These are phyloP conservation scores for Aspergillus oerlinghausenensis DNA, from an alignment of 2,329 filamentous ascomycete genomes.

Conservation along the genomic window DNA sequence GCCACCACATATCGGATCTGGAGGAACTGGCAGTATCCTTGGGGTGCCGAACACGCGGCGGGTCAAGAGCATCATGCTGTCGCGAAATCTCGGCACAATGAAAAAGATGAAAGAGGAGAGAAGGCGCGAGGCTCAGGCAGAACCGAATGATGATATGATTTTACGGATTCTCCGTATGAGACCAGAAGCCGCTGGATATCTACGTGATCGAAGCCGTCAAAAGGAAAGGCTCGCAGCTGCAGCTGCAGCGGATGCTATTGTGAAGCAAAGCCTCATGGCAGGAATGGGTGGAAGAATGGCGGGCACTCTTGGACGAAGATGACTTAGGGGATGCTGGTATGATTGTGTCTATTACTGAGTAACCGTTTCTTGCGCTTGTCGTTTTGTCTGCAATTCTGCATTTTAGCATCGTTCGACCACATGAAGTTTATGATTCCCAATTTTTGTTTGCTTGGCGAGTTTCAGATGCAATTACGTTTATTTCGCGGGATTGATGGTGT, in stretches of 20 bases:
- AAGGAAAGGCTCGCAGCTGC: slow-evolving; percentile 89
- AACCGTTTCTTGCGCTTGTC: slow-evolving; percentile 1
- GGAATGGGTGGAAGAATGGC: slow-evolving; percentile 52
- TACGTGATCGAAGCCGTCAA: slow-evolving; percentile 86
- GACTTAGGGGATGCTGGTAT: slow-evolving; percentile 4
- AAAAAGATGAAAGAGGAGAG: slow-evolving; percentile 93
- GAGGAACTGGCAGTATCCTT: slow-evolving; percentile 43
- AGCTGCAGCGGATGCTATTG: slow-evolving; percentile 88
- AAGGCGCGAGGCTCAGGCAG: slow-evolving; percentile 88
- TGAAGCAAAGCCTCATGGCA: slow-evolving; percentile 77
- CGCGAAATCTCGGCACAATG: slow-evolving; percentile 92
- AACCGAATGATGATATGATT: slow-evolving; percentile 98
- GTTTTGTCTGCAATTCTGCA: not conserved
- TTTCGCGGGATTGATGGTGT: not conserved
- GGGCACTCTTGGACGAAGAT: slow-evolving; percentile 36
- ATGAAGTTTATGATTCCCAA: slow-evolving; percentile 13
- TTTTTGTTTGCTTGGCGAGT: not conserved
- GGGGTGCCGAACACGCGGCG: slow-evolving; percentile 46
- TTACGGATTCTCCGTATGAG: slow-evolving; percentile 91
- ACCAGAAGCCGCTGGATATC: slow-evolving; percentile 79
- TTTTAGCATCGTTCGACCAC: slow-evolving; percentile 7
- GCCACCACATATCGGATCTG: slow-evolving; percentile 50
- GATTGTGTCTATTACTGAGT: slow-evolving; percentile 6
- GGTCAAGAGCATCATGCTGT: slow-evolving; percentile 79
- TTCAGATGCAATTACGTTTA: not conserved